Percentiles rank a stretch among this genome's conserved stretches.
Evolutionary conservation across 202 grass and related monocot genomes (phyloP).

Genomic region (Elaeis oleifera): DNA sequence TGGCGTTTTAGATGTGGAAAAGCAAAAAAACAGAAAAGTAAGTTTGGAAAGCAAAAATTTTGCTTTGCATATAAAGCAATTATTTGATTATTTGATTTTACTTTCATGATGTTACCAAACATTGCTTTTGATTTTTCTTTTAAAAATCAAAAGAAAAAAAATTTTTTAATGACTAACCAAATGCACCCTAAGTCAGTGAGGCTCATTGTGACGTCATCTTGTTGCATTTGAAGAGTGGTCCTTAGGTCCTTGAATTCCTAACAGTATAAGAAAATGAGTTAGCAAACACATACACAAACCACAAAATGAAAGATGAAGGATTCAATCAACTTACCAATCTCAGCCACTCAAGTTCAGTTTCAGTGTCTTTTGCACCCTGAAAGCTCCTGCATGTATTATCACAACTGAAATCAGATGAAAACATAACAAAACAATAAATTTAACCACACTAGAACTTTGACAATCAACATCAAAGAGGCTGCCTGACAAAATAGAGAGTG

Average conservation of each 20-base stretch:
- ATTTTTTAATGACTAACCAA: too few species aligned
- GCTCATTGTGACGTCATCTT: slow-evolving; percentile 12
- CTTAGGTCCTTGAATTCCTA: slow-evolving; percentile 13
- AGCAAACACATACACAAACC: neutral
- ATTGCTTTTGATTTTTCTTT: too few species aligned
- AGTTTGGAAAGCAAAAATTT: too few species aligned
- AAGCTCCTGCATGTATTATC: slow-evolving; percentile 11
- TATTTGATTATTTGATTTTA: too few species aligned
- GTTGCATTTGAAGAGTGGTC: slow-evolving; percentile 18
- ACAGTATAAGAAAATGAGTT: neutral
- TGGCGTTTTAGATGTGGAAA: too few species aligned
- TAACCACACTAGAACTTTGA: too few species aligned
- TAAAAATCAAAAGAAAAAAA: too few species aligned
- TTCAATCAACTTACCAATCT: neutral
- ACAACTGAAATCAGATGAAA: neutral
- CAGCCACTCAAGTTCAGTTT: neutral
- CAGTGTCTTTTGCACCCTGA: slow-evolving; percentile 2
- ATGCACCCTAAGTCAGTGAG: neutral
- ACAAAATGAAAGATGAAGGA: neutral
- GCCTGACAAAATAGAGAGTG: too few species aligned
- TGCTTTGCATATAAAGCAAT: too few species aligned
- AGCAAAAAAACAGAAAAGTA: too few species aligned
- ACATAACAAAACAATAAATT: neutral
- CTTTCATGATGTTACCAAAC: too few species aligned
- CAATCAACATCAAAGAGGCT: too few species aligned